These are phyloP conservation scores for Trichoderma simmonsii DNA, from an alignment of 2,329 filamentous ascomycete species.

Conservation along the genomic window DNA sequence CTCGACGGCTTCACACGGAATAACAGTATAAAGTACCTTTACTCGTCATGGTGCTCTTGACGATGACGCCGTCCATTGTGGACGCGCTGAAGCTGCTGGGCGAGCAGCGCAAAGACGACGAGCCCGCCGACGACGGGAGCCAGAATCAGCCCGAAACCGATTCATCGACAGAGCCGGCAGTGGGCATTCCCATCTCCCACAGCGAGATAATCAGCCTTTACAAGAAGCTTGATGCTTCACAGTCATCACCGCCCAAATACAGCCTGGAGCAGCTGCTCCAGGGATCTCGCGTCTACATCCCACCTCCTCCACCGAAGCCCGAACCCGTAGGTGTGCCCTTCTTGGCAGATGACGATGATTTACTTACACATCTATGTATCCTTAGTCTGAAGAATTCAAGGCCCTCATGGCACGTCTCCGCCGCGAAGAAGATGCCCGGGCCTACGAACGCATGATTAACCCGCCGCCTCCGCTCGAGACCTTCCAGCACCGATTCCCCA, in stretches of 20 bases:
- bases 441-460: constrained; percentile 78
- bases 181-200: constrained; percentile 70
- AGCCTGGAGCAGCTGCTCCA: constrained; percentile 68
- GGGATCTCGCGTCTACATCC: constrained; percentile 68
- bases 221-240: constrained; percentile 43
- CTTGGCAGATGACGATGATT: background rate
- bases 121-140: constrained; percentile 23
- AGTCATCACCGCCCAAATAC: constrained; percentile 30
- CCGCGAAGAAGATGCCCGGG: constrained; percentile 74
- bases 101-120: constrained; percentile 7
- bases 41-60: constrained; percentile 67
- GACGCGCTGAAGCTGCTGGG: constrained; percentile 50
- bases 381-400: constrained; percentile 75
- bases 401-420: constrained; percentile 83
- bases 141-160: constrained; percentile 13
- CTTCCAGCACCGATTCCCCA: constrained; percentile 58
- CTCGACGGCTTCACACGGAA: background rate
- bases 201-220: constrained; percentile 64
- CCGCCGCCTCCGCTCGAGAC: constrained; percentile 54
- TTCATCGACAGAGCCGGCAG: constrained; percentile 43
- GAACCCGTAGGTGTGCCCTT: constrained; percentile 73
- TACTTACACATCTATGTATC: constrained; percentile 13
- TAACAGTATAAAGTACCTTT: background rate
- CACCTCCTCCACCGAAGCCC: constrained; percentile 76
- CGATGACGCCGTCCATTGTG: constrained; percentile 68